Base-by-base conservation (phyloP, 306 rosid genomes). In the Myrica gale region DNA sequence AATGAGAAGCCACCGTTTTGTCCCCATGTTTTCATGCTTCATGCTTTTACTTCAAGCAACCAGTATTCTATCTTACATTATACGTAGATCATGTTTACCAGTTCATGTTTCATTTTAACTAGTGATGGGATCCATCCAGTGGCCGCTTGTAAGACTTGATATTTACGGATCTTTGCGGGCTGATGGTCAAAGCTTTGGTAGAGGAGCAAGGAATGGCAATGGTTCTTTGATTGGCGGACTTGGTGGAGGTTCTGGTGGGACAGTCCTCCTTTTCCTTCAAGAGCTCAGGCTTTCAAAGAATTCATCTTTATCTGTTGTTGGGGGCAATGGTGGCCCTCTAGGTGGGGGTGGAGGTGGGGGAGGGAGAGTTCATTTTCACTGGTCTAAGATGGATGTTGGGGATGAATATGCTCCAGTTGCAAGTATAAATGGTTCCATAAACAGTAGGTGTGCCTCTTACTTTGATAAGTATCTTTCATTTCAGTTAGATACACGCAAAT, bases 271-370 rank as follows among this genome's bases (percentile, higher is more conserved):
- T 88, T 95, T 92, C 86, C 98, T 95, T 89, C 98, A 92, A 79
- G 97, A 88, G 79, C 93, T 95, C 54, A 77, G 82, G 81, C 90
- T 95, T 81, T 78, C 85, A 81, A 83, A 80, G 76, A 83, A 85
- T 74, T 95, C 98, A 80, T 86, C 91, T 80, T 82, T 95, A 75
- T 89, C 97, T 71, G 90, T 87, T 77, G 79, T 83, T 72, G 98
- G 98, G 69, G 98, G 98, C 54, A 86, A 81, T 74, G 98, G 98
- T 82, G 93, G 98, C 72, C 81, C 89, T 20, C 86, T 80, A 73
- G 98, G 98, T 58, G 98, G 97, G 6, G 98, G 98, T 6, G 98
- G 98, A 1, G 98, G 98, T 62, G 98, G 98, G 60, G 98, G 98
- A 77, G 98, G 98, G 83, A 86, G 98, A 88, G 84, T 92, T 85